phyloP scores from a whole-genome alignment of 345 rosid species.

The Eucalyptus dawsonii region DNA sequence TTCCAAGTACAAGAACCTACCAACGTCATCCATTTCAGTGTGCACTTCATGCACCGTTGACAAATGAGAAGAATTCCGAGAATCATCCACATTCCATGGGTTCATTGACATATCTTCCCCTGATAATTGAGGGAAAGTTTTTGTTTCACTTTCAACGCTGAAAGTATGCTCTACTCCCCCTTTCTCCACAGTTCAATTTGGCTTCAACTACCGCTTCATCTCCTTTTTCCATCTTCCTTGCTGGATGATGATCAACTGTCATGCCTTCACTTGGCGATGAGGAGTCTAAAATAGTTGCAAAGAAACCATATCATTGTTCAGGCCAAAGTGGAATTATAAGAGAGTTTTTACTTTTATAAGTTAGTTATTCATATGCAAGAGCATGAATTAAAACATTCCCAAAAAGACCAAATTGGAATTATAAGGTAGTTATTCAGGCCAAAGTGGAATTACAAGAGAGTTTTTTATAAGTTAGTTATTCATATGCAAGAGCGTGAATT shows the following conservation, averaged over 20 bases:
- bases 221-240: slow-evolving; percentile 5
- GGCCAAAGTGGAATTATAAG: not conserved
- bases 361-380: not conserved
- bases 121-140: not conserved
- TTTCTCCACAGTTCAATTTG: not conserved
- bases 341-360: not conserved
- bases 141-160: not conserved
- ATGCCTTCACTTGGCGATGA: slow-evolving; percentile 12
- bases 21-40: slow-evolving; percentile 58
- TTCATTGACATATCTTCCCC: slow-evolving; percentile 6
- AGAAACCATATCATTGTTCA: not conserved
- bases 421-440: not conserved
- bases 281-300: slow-evolving; percentile 37
- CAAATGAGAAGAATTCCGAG: not conserved
- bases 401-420: not conserved
- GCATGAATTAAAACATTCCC: not conserved
- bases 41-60: slow-evolving; percentile 8
- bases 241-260: slow-evolving; percentile 12
- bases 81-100: slow-evolving; percentile 5
- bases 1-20: slow-evolving; percentile 93
- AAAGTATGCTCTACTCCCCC: not conserved
- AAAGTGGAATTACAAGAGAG: not conserved
- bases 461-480: not conserved
- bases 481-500: not conserved
- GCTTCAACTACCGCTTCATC: slow-evolving; percentile 13